Percentiles rank a stretch among this genome's conserved stretches.
phyloP scores from a whole-genome alignment of 192 early-diverging fungal genomes.

The Podila epicladia region DNA sequence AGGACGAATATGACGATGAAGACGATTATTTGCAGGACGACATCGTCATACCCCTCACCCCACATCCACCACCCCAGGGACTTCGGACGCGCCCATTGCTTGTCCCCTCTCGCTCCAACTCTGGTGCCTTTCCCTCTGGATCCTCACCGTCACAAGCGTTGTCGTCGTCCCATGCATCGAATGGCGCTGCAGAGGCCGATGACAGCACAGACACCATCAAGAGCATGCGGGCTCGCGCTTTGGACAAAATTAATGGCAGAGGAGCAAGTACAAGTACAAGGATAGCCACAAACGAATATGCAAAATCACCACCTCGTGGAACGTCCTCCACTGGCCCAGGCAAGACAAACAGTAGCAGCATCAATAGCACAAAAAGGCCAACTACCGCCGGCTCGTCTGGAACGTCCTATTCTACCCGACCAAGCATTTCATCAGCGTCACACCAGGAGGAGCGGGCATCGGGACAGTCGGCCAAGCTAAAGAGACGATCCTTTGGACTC shows the following conservation, averaged over 20 bases:
- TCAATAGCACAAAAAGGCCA: background rate
- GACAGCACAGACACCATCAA: conserved; percentile 47
- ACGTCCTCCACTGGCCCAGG: background rate
- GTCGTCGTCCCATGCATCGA: background rate
- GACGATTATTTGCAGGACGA: background rate
- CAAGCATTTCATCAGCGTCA: background rate
- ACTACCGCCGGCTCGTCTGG: background rate
- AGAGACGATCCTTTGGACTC: conserved; percentile 30
- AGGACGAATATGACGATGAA: conserved; percentile 12
- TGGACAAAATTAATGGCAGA: conserved; percentile 20
- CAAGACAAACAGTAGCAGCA: conserved; percentile 2
- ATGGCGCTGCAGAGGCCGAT: conserved; percentile 19
- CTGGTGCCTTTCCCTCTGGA: conserved; percentile 5
- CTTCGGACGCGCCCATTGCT: background rate
- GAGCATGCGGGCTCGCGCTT: conserved; percentile 37
- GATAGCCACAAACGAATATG: background rate
- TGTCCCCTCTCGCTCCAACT: background rate
- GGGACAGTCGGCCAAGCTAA: conserved; percentile 8
- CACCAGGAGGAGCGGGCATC: background rate
- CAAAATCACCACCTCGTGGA: background rate
- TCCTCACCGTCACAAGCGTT: background rate
- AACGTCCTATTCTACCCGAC: background rate
- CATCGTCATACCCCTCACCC: background rate
- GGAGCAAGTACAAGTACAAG: background rate
- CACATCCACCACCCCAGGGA: background rate